These are phyloP conservation scores for Penicillium antarcticum DNA, from an alignment of 495 filamentous ascomycete species.

Conservation along the genomic window DNA sequence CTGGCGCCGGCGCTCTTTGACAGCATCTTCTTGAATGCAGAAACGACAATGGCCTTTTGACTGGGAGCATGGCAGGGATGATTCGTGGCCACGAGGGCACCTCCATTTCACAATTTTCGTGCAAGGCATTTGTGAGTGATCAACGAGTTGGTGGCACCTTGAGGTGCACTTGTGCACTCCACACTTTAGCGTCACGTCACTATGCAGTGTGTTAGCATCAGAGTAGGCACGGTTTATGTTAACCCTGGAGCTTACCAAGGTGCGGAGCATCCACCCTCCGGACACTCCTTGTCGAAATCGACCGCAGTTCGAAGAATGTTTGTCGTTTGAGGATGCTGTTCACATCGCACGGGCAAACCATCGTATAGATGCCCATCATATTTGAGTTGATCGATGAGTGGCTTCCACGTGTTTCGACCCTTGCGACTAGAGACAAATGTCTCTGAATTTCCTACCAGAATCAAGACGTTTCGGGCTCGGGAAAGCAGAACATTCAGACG, in stretches of 20 bases:
- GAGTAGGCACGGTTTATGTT: too few species aligned
- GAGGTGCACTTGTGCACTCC: conserved; percentile 58
- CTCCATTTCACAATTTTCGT: conserved; percentile 37
- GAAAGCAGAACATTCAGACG: conserved; percentile 72
- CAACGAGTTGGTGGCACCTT: conserved; percentile 60
- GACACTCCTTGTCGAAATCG: conserved; percentile 60
- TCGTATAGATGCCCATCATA: conserved; percentile 56
- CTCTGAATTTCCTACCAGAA: conserved; percentile 68
- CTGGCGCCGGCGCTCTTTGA: conserved; percentile 36
- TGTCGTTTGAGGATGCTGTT: conserved; percentile 56
- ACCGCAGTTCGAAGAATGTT: conserved; percentile 40
- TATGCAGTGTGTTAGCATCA: too few species aligned
- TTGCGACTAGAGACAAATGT: conserved; percentile 66
- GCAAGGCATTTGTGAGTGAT: conserved; percentile 67
- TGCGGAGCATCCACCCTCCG: conserved; percentile 70
- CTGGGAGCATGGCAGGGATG: conserved; percentile 34
- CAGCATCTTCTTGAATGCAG: conserved; percentile 43
- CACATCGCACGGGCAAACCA: conserved; percentile 67
- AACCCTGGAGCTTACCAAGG: too few species aligned
- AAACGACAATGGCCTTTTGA: conserved; percentile 21
- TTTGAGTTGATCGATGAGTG: conserved; percentile 58
- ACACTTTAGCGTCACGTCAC: conserved; percentile 57
- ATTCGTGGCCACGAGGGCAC: conserved; percentile 53
- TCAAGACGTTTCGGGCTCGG: conserved; percentile 60
- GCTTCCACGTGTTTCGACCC: conserved; percentile 55